Evolutionary conservation across 768 basidiomycete species (phyloP).

Genomic region (Serendipita vermifera): DNA sequence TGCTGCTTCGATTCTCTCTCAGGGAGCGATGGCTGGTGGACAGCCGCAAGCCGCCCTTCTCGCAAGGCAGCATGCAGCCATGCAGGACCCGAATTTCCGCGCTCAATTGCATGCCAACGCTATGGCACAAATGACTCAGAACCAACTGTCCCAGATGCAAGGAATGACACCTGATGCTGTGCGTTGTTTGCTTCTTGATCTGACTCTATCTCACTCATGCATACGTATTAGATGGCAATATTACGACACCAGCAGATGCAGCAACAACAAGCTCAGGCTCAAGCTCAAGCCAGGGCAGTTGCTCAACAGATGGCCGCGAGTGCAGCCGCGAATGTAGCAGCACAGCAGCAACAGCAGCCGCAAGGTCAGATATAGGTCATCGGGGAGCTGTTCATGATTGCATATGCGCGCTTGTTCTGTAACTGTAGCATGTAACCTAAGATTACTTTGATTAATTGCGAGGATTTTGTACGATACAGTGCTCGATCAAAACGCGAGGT

Average conservation of each 20-base stretch:
- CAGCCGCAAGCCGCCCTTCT: background rate
- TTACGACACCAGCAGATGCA: too few species aligned
- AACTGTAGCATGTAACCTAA: too few species aligned
- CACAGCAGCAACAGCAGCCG: background rate
- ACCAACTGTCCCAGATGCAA: background rate
- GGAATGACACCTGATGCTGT: too few species aligned
- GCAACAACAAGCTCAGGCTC: constrained; percentile 2
- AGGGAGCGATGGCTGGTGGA: background rate
- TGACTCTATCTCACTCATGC: too few species aligned
- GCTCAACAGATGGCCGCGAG: constrained; percentile 5
- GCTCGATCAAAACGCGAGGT: too few species aligned
- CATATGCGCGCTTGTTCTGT: too few species aligned
- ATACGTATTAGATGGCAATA: background rate
- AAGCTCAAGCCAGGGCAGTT: background rate
- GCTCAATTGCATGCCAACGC: constrained; percentile 2
- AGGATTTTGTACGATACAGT: too few species aligned
- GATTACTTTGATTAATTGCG: too few species aligned
- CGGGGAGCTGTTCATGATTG: too few species aligned
- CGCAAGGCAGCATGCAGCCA: background rate
- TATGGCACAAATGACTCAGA: background rate
- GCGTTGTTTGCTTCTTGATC: too few species aligned
- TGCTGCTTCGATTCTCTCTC: constrained; percentile 2
- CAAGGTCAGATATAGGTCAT: background rate
- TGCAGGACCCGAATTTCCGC: background rate
- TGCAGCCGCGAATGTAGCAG: background rate